Evolutionary conservation across 2,329 filamentous ascomycete genomes (phyloP).

Genomic region (Cercospora sesami): DNA sequence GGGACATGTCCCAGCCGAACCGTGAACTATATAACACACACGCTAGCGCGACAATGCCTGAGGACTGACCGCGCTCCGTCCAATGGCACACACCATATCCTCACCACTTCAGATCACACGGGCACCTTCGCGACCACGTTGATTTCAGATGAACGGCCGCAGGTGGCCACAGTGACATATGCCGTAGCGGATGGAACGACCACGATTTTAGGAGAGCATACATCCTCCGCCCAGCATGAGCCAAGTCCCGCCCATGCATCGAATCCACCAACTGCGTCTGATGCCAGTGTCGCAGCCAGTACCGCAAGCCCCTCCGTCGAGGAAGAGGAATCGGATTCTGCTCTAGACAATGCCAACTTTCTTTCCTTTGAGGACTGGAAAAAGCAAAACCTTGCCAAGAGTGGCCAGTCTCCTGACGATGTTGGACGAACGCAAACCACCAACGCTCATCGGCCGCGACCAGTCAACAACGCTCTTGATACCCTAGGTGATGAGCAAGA

Average conservation of each 20-base stretch:
- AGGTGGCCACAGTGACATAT: neutral
- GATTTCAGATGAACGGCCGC: neutral
- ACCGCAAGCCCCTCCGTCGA: constrained; percentile 43
- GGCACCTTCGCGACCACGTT: neutral
- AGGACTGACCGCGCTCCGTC: constrained; percentile 58
- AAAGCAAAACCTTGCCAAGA: constrained; percentile 82
- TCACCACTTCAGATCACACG: neutral
- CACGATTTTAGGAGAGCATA: neutral
- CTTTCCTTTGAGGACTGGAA: constrained; percentile 99
- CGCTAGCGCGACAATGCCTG: constrained; percentile 72
- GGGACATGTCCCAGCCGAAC: constrained; percentile 57
- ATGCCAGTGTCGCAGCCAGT: neutral
- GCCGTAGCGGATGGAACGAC: constrained; percentile 1
- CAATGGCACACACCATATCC: neutral
- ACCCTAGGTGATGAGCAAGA: constrained; percentile 84
- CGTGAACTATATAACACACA: constrained; percentile 80
- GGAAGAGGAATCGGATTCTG: constrained; percentile 60
- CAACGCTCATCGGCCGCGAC: constrained; percentile 51
- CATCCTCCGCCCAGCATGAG: neutral
- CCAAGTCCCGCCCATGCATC: neutral
- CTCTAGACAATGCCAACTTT: constrained; percentile 75
- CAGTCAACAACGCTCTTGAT: constrained; percentile 68
- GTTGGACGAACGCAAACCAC: constrained; percentile 58
- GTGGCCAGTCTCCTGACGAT: constrained; percentile 73
- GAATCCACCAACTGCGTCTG: neutral